phyloP scores from a whole-genome alignment of 2,329 filamentous ascomycete species.

The Pseudogymnoascus sp. region DNA sequence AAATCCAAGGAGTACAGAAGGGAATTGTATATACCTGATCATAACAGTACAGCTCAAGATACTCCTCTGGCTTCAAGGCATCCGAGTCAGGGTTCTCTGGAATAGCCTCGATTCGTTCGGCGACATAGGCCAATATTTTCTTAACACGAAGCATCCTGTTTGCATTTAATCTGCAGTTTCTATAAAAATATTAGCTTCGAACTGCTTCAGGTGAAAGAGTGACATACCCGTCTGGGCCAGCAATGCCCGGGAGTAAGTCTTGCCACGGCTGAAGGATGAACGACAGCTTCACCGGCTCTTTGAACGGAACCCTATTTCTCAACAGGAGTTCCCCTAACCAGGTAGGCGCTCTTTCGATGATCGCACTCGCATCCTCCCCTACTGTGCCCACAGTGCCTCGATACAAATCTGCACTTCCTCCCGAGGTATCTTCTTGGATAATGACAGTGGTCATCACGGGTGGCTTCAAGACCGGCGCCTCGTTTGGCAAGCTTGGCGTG shows the following conservation, averaged over 20 bases:
- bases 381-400: conserved; percentile 77
- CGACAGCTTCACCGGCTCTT: conserved; percentile 94
- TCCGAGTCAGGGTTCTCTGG: conserved; percentile 51
- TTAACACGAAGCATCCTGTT: conserved; percentile 94
- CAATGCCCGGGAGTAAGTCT: conserved; percentile 65
- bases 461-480: conserved; percentile 69
- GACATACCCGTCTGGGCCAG: conserved; percentile 58
- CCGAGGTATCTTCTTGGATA: conserved; percentile 60
- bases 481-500: conserved; percentile 60
- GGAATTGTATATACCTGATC: conserved; percentile 60
- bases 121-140: conserved; percentile 88
- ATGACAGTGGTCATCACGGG: conserved; percentile 60
- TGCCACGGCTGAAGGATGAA: conserved; percentile 82
- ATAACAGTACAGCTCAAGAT: conserved; percentile 91
- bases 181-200: conserved; percentile 21
- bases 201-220: conserved; percentile 13
- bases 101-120: conserved; percentile 78
- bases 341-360: conserved; percentile 80
- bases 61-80: conserved; percentile 74
- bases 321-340: conserved; percentile 89
- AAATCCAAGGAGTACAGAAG: neutral
- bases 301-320: conserved; percentile 68
- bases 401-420: conserved; percentile 76
- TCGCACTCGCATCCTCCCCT: conserved; percentile 67
- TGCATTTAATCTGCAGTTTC: conserved; percentile 86